phyloP scores from a whole-genome alignment of 2,329 filamentous ascomycete species.

The Penicillium sp. region DNA sequence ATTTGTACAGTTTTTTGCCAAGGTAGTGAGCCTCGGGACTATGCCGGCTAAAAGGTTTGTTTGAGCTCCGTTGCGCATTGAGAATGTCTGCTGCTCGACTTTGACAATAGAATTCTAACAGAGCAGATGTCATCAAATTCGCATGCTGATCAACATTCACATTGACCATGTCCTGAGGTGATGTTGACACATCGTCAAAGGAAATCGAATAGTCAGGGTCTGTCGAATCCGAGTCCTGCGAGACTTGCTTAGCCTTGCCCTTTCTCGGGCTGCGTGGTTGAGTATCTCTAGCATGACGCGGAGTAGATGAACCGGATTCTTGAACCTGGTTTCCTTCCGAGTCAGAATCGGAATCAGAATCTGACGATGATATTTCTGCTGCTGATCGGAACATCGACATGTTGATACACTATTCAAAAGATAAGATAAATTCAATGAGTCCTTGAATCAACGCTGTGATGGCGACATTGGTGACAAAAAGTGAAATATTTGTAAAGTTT shows the following conservation, averaged over 20 bases:
- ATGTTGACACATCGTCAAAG: slow-evolving; percentile 17
- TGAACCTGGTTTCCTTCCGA: slow-evolving; percentile 27
- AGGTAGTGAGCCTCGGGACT: slow-evolving; percentile 45
- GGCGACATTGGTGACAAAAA: not conserved
- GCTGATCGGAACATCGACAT: slow-evolving; percentile 45
- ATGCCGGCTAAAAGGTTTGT: slow-evolving; percentile 38
- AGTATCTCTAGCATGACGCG: not conserved
- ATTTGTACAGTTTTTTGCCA: slow-evolving; percentile 43
- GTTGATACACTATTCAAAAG: slow-evolving; percentile 8
- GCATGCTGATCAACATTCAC: slow-evolving; percentile 39
- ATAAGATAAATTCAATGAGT: not conserved
- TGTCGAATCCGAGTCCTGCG: slow-evolving; percentile 5
- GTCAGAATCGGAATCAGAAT: slow-evolving; percentile 31
- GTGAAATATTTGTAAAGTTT: too few species aligned
- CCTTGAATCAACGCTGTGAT: not conserved
- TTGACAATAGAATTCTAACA: slow-evolving; percentile 48
- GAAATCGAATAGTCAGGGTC: slow-evolving; percentile 19
- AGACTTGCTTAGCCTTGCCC: slow-evolving; percentile 3
- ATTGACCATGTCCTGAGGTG: slow-evolving; percentile 28
- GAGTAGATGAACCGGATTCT: slow-evolving; percentile 2
- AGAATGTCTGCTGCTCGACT: slow-evolving; percentile 47
- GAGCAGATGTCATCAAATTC: slow-evolving; percentile 44
- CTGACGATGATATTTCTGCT: slow-evolving; percentile 40
- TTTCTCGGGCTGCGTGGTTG: slow-evolving; percentile 1
- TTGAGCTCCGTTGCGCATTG: slow-evolving; percentile 40